Base-by-base conservation (phyloP, 2,329 filamentous ascomycete species). In the Aspergillus oerlinghausenensis region DNA sequence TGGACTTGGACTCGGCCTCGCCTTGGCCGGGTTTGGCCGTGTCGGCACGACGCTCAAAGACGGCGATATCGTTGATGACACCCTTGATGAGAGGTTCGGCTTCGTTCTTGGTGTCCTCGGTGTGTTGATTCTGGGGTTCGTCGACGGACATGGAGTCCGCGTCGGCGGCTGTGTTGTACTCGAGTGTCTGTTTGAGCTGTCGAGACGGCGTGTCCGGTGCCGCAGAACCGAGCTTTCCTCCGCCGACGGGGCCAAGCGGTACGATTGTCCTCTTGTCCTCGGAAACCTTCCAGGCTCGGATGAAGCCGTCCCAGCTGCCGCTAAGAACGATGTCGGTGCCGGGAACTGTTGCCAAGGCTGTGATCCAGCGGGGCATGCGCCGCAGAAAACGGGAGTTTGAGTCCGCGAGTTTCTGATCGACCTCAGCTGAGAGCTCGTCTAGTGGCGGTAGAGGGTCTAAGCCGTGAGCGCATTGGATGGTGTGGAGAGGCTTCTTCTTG, bases 401-500 rank as follows among this genome's bases (percentile, higher is more conserved):
- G 48, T 76, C 75, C 23, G 77, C 78, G 10, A 82, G 79, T n/a
- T 80, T 77, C 1, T 79, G 78, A 55, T 85, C 80, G 1, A 87
- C 86, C 55, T 88, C 90, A n/a, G 91, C 88, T 1, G 88, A 93
- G 32, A 87, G 84, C 64, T 90, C 81, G 21, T 87, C 81, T 1
- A 88, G 82, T 2, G 81, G 78, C 52, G 92, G 77, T 2, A 88
- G 79, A 3, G 87, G 84, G 58, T 97, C 92, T 52, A 95, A 78
- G 32, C 94, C 94, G 73, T 99, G 94, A 3, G 93, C 92, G 29
- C 90, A 80, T 2, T 88, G 83, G 48, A 94, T 77, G 3, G 90
- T 89, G 74, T 87, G 89, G 9, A 99, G 80, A 0, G 94, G 88
- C 75, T 97, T 97, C 82, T 99, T 99, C 79, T 96, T 96, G 70